Percentiles rank a stretch among this genome's conserved stretches.
These are phyloP conservation scores for Malus hybrid DNA, from an alignment of 331 rosid species.

Conservation along the genomic window DNA sequence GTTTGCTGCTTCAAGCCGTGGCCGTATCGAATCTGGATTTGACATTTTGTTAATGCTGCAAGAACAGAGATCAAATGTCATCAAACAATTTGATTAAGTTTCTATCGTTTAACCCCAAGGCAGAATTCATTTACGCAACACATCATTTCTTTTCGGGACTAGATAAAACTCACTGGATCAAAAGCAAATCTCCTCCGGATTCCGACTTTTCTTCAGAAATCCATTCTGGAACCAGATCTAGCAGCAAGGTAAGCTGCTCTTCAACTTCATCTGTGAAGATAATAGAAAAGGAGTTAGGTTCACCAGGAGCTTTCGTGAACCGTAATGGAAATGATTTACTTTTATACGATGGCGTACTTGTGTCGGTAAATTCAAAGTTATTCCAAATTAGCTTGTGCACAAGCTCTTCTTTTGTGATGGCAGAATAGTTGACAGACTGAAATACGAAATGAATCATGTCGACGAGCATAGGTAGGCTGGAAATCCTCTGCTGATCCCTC, in stretches of 20 bases:
- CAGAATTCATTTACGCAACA: no score
- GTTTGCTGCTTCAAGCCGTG: slow-evolving; percentile 60
- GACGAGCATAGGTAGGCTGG: slow-evolving; percentile 69
- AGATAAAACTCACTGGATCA: slow-evolving; percentile 40
- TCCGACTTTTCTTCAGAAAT: slow-evolving; percentile 48
- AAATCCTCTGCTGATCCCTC: slow-evolving; percentile 48
- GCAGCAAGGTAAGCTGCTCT: slow-evolving; percentile 61
- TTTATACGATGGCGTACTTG: slow-evolving; percentile 38
- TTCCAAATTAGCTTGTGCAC: slow-evolving; percentile 51
- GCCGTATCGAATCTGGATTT: slow-evolving; percentile 27
- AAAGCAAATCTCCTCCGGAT: slow-evolving; percentile 47
- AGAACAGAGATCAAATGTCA: slow-evolving; percentile 1
- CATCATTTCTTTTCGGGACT: not conserved
- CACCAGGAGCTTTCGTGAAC: not conserved
- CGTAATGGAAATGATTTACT: not conserved
- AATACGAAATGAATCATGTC: slow-evolving; percentile 54
- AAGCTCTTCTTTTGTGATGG: slow-evolving; percentile 68
- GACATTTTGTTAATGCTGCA: slow-evolving; percentile 51
- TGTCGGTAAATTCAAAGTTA: slow-evolving; percentile 43
- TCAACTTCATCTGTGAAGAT: slow-evolving; percentile 55
- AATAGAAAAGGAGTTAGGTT: slow-evolving; percentile 10
- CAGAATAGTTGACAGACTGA: slow-evolving; percentile 41
- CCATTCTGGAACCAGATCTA: slow-evolving; percentile 75
- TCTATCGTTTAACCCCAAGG: not conserved
- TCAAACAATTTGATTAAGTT: slow-evolving; percentile 2